Evolutionary conservation across 225 moss, liverwort and hornwort species (phyloP), one percentile per base, ranked within the genome.

Genomic region (Thuidium tamariscinum): DNA sequence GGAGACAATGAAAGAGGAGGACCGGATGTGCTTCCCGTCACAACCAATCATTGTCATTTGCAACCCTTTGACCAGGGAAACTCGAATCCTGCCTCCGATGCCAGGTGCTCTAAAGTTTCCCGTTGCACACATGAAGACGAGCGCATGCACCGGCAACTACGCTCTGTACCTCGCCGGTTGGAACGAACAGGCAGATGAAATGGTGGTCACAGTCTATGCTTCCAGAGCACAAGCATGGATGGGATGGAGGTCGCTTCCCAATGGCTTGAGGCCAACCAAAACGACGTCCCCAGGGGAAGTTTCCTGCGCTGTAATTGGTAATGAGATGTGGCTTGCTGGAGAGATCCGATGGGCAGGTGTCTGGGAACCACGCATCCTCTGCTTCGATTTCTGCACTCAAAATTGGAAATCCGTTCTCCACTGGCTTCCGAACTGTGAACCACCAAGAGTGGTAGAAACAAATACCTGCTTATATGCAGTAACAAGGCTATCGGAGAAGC

Each of bases 311-410:
- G 83, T 91, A 14, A 61, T 84, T 69, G 88, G 64, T 20, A 80
- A 83, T 64, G 89, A 91, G 81, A 84, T 91, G 77, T 93, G 91
- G 91, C 86, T 91, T 71, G 88, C 84, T 55, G 91, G 89, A 70
- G 93, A 91, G 88, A 74, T 84, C 84, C 81, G 64, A 51, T 89
- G 89, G 93, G 89, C 91, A 62, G 93, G 91, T 56, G 32, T 44
- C 55, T 90, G 91, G 91, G 85, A 91, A 19, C 86, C 89, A 46
- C 84, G 90, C n/a, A 90, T 93, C 67, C 85, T 91, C 34, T 87
- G 90, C 85, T 93, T 93, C 88, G 90, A 90, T 76, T 88, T 91
- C 84, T 61, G 82, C 72, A 82, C 79, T 22, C 88, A 87, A 36
- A 87, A 37, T 15, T 91, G 91, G 93, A 93, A 87, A 80, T 64